Evolutionary conservation across 2,329 filamentous ascomycete genomes (phyloP).

Genomic region (Sclerotiophoma versabilis): DNA sequence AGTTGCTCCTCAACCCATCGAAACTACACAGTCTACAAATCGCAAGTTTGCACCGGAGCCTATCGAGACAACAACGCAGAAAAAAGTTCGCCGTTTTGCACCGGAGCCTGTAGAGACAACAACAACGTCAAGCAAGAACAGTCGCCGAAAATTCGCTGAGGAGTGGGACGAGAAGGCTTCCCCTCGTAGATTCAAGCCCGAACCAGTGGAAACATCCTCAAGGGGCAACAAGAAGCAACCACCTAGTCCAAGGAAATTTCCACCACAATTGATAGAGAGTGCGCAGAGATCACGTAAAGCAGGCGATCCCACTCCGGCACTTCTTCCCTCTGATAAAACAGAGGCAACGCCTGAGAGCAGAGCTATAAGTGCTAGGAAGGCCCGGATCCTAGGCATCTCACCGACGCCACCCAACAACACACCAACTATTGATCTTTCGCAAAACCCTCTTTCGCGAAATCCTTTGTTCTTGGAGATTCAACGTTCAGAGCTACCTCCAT

Average conservation of each 20-base stretch:
- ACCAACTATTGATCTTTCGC: conserved; percentile 38
- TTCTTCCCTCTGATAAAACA: conserved; percentile 72
- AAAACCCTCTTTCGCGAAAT: conserved; percentile 43
- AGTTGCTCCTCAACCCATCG: conserved; percentile 38
- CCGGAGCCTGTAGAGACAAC: conserved; percentile 40
- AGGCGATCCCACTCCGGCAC: conserved; percentile 68
- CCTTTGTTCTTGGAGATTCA: conserved; percentile 48
- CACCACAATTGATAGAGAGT: conserved; percentile 82
- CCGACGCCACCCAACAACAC: conserved; percentile 55
- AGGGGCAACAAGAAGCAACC: conserved; percentile 33
- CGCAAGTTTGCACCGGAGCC: conserved; percentile 37
- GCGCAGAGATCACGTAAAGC: conserved; percentile 73
- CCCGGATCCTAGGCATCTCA: conserved; percentile 54
- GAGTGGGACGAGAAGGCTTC: conserved; percentile 36
- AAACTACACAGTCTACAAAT: conserved; percentile 47
- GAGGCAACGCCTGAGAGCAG: conserved; percentile 66
- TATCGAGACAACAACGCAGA: conserved; percentile 29
- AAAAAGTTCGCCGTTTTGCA: conserved; percentile 53
- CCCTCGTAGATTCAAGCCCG: conserved; percentile 36
- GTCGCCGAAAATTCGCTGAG: conserved; percentile 36
- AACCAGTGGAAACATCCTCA: conserved; percentile 39
- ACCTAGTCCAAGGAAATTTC: conserved; percentile 62
- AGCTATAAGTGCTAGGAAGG: conserved; percentile 32
- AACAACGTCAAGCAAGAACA: conserved; percentile 29
- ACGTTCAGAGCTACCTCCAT: conserved; percentile 41